Evolutionary conservation across 495 filamentous ascomycete genomes (phyloP).

Genomic region (Glonium stellatum): DNA sequence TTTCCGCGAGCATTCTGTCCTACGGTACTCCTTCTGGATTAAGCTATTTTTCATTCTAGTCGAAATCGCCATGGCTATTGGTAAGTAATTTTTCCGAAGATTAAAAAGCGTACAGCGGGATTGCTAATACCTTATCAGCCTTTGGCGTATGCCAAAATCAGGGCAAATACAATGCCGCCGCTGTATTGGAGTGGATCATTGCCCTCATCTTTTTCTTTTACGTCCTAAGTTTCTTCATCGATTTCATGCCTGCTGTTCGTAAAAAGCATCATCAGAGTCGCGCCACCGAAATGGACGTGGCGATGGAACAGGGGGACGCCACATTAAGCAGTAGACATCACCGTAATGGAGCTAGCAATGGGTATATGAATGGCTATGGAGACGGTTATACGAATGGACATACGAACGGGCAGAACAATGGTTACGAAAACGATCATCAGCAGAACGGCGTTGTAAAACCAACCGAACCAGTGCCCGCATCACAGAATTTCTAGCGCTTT

Average conservation of each 20-base stretch:
- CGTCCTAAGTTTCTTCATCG: constrained; percentile 79
- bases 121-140: constrained; percentile 13
- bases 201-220: constrained; percentile 88
- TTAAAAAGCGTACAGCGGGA: background rate
- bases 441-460: background rate
- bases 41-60: constrained; percentile 76
- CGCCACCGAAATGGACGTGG: constrained; percentile 36
- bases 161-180: constrained; percentile 39
- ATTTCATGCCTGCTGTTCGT: constrained; percentile 71
- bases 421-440: constrained; percentile 8
- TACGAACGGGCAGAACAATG: constrained; percentile 13
- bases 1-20: constrained; percentile 63
- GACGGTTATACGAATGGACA: constrained; percentile 12
- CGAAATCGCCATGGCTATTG: constrained; percentile 68
- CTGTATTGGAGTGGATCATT: constrained; percentile 68
- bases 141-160: constrained; percentile 41
- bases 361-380: constrained; percentile 9
- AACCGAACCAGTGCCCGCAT: background rate
- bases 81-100: constrained; percentile 1
- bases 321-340: background rate
- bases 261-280: constrained; percentile 46
- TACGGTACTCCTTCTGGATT: constrained; percentile 71
- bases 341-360: constrained; percentile 1
- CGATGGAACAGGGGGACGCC: constrained; percentile 13
- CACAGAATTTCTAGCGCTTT: background rate